phyloP scores from a whole-genome alignment of 805 yeast genomes.

The Candida palmyrensis region DNA sequence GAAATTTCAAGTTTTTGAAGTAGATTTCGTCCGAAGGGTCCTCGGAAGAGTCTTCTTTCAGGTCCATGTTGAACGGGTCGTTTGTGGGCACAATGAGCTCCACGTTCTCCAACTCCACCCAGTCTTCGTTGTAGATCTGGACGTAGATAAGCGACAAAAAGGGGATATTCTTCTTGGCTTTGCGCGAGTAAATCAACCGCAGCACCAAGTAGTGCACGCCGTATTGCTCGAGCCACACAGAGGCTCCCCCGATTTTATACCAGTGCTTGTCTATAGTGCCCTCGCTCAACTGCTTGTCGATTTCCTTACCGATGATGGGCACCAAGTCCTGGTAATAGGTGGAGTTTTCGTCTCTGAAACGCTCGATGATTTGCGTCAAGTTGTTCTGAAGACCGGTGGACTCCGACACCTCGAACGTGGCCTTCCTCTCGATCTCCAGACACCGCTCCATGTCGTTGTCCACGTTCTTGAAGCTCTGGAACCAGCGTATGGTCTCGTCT shows the following conservation, averaged over 20 bases:
- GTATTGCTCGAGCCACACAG: conserved; percentile 26
- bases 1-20: conserved; percentile 7
- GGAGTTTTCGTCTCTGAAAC: conserved; percentile 1
- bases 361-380: background rate
- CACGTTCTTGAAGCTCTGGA: background rate
- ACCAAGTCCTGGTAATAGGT: background rate
- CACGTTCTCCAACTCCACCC: conserved; percentile 17
- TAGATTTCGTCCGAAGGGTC: conserved; percentile 3
- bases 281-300: conserved; percentile 5
- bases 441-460: background rate
- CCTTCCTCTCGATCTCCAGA: background rate
- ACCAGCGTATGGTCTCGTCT: background rate
- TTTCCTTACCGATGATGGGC: background rate
- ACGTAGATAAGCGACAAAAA: conserved; percentile 17
- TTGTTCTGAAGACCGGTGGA: background rate
- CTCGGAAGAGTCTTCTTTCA: conserved; percentile 3
- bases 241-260: conserved; percentile 27
- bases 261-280: conserved; percentile 15
- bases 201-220: conserved; percentile 27
- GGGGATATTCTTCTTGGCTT: conserved; percentile 16
- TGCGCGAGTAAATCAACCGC: conserved; percentile 17
- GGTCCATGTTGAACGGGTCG: conserved; percentile 3
- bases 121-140: conserved; percentile 16
- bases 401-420: background rate
- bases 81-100: conserved; percentile 20